phyloP scores from a whole-genome alignment of 306 rosid genomes.

The Vigna trinervia region DNA sequence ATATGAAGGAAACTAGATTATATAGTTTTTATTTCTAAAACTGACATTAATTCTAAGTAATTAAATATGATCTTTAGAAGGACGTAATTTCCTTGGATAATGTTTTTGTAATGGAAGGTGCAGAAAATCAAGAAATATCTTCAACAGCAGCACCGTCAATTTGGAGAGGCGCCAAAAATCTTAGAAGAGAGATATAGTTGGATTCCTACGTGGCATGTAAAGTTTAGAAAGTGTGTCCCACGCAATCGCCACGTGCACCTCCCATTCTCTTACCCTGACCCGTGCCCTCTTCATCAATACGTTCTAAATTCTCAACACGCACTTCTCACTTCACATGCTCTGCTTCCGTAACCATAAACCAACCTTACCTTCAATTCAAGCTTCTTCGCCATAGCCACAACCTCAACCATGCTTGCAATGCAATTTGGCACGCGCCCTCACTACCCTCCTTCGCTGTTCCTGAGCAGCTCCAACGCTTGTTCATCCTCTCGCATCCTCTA shows the following conservation, averaged over 20 bases:
- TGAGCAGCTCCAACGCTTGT: slow-evolving; percentile 28
- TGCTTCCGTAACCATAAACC: neutral
- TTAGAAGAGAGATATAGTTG: neutral
- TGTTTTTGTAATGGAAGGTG: too few relatives aligned
- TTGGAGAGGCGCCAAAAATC: too few relatives aligned
- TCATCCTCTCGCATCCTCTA: slow-evolving; percentile 45
- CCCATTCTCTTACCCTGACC: slow-evolving; percentile 18
- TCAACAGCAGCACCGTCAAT: too few relatives aligned
- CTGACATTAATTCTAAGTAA: too few relatives aligned
- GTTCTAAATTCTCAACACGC: neutral
- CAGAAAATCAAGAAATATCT: too few relatives aligned
- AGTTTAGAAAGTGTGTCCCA: slow-evolving; percentile 39
- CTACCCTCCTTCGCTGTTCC: slow-evolving; percentile 30
- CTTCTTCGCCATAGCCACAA: neutral
- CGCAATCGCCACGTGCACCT: slow-evolving; percentile 49
- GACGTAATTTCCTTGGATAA: too few relatives aligned
- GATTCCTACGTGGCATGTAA: slow-evolving; percentile 4
- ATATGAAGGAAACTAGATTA: too few relatives aligned
- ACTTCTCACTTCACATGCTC: neutral
- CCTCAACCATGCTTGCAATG: slow-evolving; percentile 58
- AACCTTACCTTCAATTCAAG: neutral
- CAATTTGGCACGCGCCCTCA: slow-evolving; percentile 50
- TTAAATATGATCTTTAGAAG: too few relatives aligned
- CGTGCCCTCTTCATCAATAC: slow-evolving; percentile 40
- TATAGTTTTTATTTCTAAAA: too few relatives aligned